phyloP scores from a whole-genome alignment of 371 early-diverging fungal species.

The Rhizomucor pusillus region DNA sequence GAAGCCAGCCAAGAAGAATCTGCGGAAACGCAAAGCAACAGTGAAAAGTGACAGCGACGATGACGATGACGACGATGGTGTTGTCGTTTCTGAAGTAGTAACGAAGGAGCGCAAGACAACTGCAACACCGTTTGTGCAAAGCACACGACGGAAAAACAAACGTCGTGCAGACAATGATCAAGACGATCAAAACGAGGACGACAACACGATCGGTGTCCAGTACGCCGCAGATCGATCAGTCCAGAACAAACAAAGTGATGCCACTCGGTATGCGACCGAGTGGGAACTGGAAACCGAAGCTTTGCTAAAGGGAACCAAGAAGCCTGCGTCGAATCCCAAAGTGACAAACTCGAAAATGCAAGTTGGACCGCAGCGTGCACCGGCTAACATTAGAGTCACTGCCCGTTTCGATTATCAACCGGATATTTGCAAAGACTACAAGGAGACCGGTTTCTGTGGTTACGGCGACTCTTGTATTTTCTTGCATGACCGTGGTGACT shows the following conservation, averaged over 20 bases:
- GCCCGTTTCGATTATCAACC: conserved; percentile 94
- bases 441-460: conserved; percentile 93
- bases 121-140: conserved; percentile 40
- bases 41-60: conserved; percentile 33
- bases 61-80: conserved; percentile 38
- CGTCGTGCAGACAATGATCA: conserved; percentile 20
- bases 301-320: conserved; percentile 33
- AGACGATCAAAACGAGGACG: conserved; percentile 35
- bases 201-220: conserved; percentile 43
- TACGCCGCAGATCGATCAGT: conserved; percentile 56
- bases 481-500: conserved; percentile 96
- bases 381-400: conserved; percentile 83
- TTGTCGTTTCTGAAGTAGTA: conserved; percentile 35
- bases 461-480: conserved; percentile 97
- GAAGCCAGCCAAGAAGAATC: conserved; percentile 49
- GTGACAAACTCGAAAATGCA: conserved; percentile 53
- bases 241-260: conserved; percentile 46
- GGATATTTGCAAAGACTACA: conserved; percentile 98
- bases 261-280: conserved; percentile 52
- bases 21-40: conserved; percentile 26
- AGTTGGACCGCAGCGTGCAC: conserved; percentile 85
- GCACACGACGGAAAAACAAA: conserved; percentile 35
- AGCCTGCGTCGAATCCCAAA: conserved; percentile 26
- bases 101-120: conserved; percentile 50
- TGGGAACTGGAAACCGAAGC: conserved; percentile 46